Percentiles rank a stretch among this genome's conserved stretches.
Evolutionary conservation across 2,329 filamentous ascomycete genomes (phyloP).

Genomic region (Penicillium expansum): DNA sequence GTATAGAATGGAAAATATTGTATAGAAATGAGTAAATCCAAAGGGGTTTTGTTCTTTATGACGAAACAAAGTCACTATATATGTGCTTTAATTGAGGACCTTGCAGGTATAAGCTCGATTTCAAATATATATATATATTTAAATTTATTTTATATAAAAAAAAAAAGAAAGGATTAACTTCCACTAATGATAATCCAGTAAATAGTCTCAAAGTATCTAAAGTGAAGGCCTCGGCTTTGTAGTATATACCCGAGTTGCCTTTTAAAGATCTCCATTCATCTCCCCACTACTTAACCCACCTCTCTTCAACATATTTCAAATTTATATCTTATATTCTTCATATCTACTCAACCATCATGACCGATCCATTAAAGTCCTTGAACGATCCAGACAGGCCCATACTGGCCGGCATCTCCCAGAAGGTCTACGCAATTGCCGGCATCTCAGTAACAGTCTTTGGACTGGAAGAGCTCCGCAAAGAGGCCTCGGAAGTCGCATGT

Average conservation of each 20-base stretch:
- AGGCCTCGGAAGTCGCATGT: constrained; percentile 61
- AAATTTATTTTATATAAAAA: neutral
- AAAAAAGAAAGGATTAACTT: neutral
- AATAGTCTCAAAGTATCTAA: neutral
- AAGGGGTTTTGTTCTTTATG: neutral
- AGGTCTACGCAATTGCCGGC: constrained; percentile 70
- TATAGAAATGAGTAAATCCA: neutral
- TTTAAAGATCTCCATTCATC: neutral
- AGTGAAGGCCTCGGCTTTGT: constrained; percentile 11
- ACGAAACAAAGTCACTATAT: neutral
- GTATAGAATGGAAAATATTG: neutral
- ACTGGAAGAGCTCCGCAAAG: constrained; percentile 65
- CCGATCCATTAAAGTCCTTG: constrained; percentile 37
- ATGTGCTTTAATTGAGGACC: neutral
- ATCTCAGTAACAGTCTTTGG: constrained; percentile 79
- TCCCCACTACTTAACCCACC: constrained; percentile 1
- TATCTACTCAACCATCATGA: constrained; percentile 25
- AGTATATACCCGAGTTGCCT: constrained; percentile 17
- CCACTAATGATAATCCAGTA: too few relatives aligned
- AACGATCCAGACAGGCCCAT: constrained; percentile 28
- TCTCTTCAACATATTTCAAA: neutral
- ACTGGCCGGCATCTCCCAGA: constrained; percentile 56
- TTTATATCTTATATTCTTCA: neutral
- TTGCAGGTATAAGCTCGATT: neutral
- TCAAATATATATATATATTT: too few relatives aligned